phyloP scores from a whole-genome alignment of 1,284 basidiomycete species.

The Porodaedalea pini region DNA sequence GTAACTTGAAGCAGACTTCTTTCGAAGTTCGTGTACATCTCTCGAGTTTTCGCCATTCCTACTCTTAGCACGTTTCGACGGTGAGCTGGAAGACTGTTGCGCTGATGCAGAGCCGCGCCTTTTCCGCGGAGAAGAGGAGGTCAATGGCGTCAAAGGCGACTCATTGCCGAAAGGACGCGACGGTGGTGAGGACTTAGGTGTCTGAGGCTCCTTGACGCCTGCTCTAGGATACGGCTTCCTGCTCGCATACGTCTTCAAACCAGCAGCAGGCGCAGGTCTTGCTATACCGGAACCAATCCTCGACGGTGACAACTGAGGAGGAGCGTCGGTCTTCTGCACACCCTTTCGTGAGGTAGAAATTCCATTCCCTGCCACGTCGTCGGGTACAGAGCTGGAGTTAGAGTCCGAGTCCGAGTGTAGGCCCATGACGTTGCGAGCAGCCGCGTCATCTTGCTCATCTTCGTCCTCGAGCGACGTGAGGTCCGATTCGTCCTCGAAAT shows the following conservation, averaged over 20 bases:
- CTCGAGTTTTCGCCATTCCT: background rate
- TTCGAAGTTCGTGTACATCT: background rate
- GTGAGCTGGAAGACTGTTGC: slow-evolving; percentile 1
- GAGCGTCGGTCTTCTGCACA: background rate
- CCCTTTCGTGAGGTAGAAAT: background rate
- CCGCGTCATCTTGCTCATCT: background rate
- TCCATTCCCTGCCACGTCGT: background rate
- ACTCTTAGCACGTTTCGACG: slow-evolving; percentile 9
- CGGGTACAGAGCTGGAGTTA: background rate
- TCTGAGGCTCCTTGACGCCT: background rate
- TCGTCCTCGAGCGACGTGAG: slow-evolving; percentile 7
- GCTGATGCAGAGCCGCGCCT: slow-evolving; percentile 13
- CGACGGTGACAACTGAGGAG: background rate
- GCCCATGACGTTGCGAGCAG: background rate
- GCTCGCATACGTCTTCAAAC: slow-evolving; percentile 13
- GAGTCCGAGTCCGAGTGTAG: background rate
- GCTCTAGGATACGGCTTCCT: background rate
- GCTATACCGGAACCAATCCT: slow-evolving; percentile 13
- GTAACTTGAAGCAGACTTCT: background rate
- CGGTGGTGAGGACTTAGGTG: slow-evolving; percentile 3
- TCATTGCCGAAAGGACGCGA: slow-evolving; percentile 11
- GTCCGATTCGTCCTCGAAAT: slow-evolving; percentile 1
- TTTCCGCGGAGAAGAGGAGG: slow-evolving; percentile 23
- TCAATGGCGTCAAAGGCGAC: slow-evolving; percentile 25
- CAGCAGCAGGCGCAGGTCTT: slow-evolving; percentile 8